A percentile compares a stretch with the other conserved stretches of the same genome.
Evolutionary conservation across 2,329 filamentous ascomycete genomes (phyloP).

Genomic region (Penicillium sp.): DNA sequence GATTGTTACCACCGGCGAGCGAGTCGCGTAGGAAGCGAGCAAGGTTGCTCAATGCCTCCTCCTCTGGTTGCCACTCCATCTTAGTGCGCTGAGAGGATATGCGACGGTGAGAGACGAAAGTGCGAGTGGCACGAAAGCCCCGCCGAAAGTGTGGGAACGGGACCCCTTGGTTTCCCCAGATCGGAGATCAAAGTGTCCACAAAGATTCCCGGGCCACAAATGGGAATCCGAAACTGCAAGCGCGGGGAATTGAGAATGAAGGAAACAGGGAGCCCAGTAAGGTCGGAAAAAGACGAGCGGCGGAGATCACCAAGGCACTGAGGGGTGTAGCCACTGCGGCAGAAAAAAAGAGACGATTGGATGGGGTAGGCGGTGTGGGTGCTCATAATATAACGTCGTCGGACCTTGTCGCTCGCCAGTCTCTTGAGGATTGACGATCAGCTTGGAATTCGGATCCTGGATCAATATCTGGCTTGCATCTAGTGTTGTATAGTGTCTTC

Average conservation of each 20-base stretch:
- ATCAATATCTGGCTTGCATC: no score
- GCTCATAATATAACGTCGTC: no score
- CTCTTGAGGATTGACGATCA: background rate
- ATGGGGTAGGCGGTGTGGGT: constrained; percentile 3
- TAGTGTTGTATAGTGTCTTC: no score
- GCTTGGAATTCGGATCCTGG: no score
- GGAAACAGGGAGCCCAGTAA: background rate
- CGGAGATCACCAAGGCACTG: constrained; percentile 3
- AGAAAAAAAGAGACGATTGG: constrained; percentile 10
- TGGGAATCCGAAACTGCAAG: constrained; percentile 2
- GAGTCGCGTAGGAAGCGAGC: constrained; percentile 89
- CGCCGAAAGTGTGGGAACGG: constrained; percentile 31
- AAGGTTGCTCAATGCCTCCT: constrained; percentile 85
- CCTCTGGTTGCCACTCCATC: constrained; percentile 93
- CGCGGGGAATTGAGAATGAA: constrained; percentile 1
- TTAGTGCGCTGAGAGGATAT: constrained; percentile 20
- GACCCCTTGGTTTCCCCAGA: constrained; percentile 21
- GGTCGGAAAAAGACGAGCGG: constrained; percentile 1
- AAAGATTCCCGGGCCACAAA: constrained; percentile 4
- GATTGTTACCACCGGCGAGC: constrained; percentile 75
- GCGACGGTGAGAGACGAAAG: constrained; percentile 23
- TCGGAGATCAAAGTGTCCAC: constrained; percentile 10
- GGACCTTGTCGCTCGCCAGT: no score
- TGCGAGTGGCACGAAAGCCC: constrained; percentile 28
- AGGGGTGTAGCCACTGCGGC: constrained; percentile 8